Base-by-base conservation (phyloP, 179 eudicot genomes). In the Dionaea muscipula region DNA sequence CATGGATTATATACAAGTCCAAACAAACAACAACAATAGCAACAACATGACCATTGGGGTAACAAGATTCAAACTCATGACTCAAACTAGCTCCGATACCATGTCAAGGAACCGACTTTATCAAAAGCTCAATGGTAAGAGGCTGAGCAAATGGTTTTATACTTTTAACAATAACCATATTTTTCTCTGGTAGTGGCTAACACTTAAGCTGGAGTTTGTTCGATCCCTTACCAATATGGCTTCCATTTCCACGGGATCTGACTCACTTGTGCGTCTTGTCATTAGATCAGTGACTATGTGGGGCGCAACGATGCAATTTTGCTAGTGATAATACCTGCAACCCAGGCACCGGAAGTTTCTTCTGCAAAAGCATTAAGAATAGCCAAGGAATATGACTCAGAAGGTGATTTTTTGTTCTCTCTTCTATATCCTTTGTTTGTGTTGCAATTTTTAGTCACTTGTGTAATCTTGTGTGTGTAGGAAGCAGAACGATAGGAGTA, bases 401-500 rank as follows among this genome's bases (percentile, higher is more conserved):
- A 93, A 63, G 81, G 99, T 85, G 56, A 53, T 67, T 53, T 39
- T 25, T 36, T 41, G 22, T 48, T 18, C 47, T 54, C 41, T 16
- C 10, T 60, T 38, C 43, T 66, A 1, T 19, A 26, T 21, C 56
- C 26, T 51, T 7, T 21, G 24, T 18, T 11, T 45, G 39, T 13
- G 22, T 19, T 51, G 11, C 48, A 16, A 45, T 31, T 53, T 28
- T 5, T 47, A 35, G 18, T 13, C 7, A 46, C 52, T 23, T 52
- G 35, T 39, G 15, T 27, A 19, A 19, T 58, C 9, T 13, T 15
- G 50, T 20, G 18, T 39, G 40, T 64, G 52, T 62, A 94, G 99
- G 86, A 74, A 93, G 94, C 53, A 81, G 99, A 77, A 93, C 96
- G 24, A 75, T 93, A 63, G 99, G 99, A 57, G 84, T 93, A 43